Percentiles rank a stretch among this genome's conserved stretches.
Evolutionary conservation across 495 filamentous ascomycete genomes (phyloP).

Genomic region (Tricharina praecox): DNA sequence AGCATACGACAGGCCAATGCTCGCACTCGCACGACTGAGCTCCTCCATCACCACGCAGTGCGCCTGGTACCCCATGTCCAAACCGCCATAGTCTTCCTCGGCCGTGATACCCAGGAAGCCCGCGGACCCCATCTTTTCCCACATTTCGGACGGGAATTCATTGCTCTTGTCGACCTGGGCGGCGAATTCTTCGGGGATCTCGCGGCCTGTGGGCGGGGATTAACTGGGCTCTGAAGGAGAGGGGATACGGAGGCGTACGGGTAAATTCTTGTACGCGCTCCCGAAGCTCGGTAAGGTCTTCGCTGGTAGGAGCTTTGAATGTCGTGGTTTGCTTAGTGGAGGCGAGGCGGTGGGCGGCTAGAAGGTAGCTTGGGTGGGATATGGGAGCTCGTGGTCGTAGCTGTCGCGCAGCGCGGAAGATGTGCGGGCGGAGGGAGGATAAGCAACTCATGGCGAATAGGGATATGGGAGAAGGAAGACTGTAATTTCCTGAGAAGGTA

Average conservation of each 20-base stretch:
- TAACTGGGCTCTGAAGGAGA: neutral
- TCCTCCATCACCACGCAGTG: slow-evolving; percentile 97
- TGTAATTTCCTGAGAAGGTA: too few species aligned
- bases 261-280: slow-evolving; percentile 88
- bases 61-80: slow-evolving; percentile 90
- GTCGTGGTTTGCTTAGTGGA: slow-evolving; percentile 74
- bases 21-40: slow-evolving; percentile 46
- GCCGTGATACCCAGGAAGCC: slow-evolving; percentile 88
- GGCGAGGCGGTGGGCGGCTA: slow-evolving; percentile 22
- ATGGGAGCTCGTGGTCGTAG: neutral
- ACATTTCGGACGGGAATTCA: slow-evolving; percentile 80
- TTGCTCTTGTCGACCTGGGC: slow-evolving; percentile 65
- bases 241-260: slow-evolving; percentile 29
- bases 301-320: slow-evolving; percentile 56
- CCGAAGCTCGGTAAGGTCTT: slow-evolving; percentile 68
- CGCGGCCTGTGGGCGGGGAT: slow-evolving; percentile 31
- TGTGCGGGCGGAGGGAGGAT: too few species aligned
- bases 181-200: slow-evolving; percentile 72
- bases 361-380: neutral
- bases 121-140: slow-evolving; percentile 80
- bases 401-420: neutral
- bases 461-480: too few species aligned
- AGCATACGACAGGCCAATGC: slow-evolving; percentile 82
- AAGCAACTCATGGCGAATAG: slow-evolving; percentile 1
- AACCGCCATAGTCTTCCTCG: slow-evolving; percentile 80